Percentiles rank a stretch among this genome's conserved stretches.
Conservation (phyloP, 148 eudicot species). For the Rhododendron williamsianum region DNA sequence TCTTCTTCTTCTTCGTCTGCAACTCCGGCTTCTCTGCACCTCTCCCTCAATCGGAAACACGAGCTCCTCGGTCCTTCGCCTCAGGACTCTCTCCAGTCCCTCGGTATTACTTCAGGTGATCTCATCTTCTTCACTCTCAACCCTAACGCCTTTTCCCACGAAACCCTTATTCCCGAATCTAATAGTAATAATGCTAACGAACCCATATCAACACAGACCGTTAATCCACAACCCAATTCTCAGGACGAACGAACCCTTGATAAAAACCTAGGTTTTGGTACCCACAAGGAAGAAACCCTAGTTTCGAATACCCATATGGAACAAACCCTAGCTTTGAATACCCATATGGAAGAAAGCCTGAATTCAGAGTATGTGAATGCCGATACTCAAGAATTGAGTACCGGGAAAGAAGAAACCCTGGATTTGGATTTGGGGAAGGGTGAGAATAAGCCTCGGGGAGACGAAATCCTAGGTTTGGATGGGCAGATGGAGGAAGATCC, state of each 20-base stretch:
- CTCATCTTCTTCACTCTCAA: conserved; percentile 52
- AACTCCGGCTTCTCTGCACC: conserved; percentile 30
- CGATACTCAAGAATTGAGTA: not conserved
- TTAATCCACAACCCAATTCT: not conserved
- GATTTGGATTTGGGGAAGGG: not conserved
- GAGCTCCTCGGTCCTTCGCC: conserved; percentile 35
- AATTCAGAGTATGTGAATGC: not conserved
- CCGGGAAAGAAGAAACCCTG: not conserved
- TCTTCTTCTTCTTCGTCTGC: conserved; percentile 25
- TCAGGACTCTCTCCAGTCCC: conserved; percentile 26
- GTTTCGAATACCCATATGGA: not conserved
- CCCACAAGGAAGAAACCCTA: not conserved
- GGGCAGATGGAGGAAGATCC: conserved; percentile 9
- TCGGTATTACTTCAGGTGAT: conserved; percentile 76
- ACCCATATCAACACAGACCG: not conserved
- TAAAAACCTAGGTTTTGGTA: not conserved
- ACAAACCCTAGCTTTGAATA: not conserved
- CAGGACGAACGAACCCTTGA: not conserved
- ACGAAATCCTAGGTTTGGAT: not conserved
- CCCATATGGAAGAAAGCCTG: not conserved
- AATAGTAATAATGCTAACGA: not conserved
- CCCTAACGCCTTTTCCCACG: not conserved
- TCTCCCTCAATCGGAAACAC: conserved; percentile 75
- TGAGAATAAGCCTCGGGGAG: not conserved
- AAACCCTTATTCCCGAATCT: not conserved